A percentile compares a stretch with the other conserved stretches of the same genome.
Conservation (phyloP, 2,329 filamentous ascomycete genomes). For the Pseudocercospora fuligena region DNA sequence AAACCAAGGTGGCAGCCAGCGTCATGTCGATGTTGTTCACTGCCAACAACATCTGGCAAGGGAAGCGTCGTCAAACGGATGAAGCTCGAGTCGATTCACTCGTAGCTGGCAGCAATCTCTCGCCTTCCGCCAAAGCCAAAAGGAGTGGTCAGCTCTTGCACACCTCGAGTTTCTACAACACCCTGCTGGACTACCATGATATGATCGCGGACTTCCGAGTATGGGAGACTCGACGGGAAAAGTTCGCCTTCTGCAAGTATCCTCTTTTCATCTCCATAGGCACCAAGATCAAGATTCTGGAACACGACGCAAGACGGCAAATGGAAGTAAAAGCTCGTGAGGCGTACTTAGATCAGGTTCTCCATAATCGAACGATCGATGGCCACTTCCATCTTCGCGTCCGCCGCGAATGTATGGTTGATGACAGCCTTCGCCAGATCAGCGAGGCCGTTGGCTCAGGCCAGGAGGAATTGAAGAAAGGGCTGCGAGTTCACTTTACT, state of each 20-base stretch:
- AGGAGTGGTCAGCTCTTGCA: slow-evolving; percentile 69
- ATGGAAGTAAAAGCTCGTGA: slow-evolving; percentile 89
- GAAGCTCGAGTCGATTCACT: slow-evolving; percentile 20
- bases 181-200: slow-evolving; percentile 83
- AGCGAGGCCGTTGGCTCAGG: slow-evolving; percentile 82
- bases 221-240: slow-evolving; percentile 76
- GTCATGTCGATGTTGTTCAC: slow-evolving; percentile 81
- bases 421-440: slow-evolving; percentile 83
- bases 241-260: slow-evolving; percentile 89
- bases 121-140: slow-evolving; percentile 36
- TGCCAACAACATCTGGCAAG: slow-evolving; percentile 68
- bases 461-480: slow-evolving; percentile 87
- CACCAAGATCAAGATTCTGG: slow-evolving; percentile 87
- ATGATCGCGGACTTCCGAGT: slow-evolving; percentile 83
- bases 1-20: slow-evolving; percentile 78
- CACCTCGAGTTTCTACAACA: slow-evolving; percentile 86
- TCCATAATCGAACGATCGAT: slow-evolving; percentile 73
- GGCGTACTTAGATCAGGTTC: slow-evolving; percentile 87
- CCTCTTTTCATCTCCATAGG: slow-evolving; percentile 90
- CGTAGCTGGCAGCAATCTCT: slow-evolving; percentile 35
- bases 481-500: slow-evolving; percentile 79
- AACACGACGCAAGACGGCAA: slow-evolving; percentile 84
- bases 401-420: slow-evolving; percentile 81
- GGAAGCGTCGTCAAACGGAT: slow-evolving; percentile 24
- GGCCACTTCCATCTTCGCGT: slow-evolving; percentile 74